Conservation (phyloP, 805 yeast species). For the Saccharomycopsis microspora region DNA sequence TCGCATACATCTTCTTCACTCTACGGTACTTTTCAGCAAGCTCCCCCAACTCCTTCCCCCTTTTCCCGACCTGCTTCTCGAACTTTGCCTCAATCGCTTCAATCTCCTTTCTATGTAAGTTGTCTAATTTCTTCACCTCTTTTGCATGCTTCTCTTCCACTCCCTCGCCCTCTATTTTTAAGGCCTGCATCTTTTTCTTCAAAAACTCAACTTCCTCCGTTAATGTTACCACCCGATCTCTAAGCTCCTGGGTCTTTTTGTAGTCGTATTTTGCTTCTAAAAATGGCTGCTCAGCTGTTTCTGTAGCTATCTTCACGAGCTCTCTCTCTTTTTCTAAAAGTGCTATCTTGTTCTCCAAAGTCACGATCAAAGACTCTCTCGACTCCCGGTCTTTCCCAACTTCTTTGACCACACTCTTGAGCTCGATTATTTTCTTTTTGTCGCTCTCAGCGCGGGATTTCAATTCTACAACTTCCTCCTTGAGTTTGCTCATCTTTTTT, state of each 20-base stretch:
- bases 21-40: background rate
- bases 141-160: background rate
- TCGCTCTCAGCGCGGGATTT: background rate
- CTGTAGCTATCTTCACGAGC: background rate
- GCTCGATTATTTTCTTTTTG: background rate
- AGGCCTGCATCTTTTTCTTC: background rate
- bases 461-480: conserved; percentile 15
- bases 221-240: background rate
- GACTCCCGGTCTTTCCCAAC: background rate
- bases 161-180: background rate
- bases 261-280: background rate
- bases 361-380: background rate
- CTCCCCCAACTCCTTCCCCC: background rate
- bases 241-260: background rate
- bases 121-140: background rate
- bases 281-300: background rate
- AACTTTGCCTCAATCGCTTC: background rate
- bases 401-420: background rate
- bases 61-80: background rate
- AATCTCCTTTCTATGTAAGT: background rate
- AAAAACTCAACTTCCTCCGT: conserved; percentile 1
- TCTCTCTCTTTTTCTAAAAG: no score
- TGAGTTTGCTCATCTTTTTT: conserved; percentile 8
- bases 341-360: background rate
- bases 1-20: background rate